Conservation (phyloP, 176 grass and related monocot species). For the Zizania latifolia region DNA sequence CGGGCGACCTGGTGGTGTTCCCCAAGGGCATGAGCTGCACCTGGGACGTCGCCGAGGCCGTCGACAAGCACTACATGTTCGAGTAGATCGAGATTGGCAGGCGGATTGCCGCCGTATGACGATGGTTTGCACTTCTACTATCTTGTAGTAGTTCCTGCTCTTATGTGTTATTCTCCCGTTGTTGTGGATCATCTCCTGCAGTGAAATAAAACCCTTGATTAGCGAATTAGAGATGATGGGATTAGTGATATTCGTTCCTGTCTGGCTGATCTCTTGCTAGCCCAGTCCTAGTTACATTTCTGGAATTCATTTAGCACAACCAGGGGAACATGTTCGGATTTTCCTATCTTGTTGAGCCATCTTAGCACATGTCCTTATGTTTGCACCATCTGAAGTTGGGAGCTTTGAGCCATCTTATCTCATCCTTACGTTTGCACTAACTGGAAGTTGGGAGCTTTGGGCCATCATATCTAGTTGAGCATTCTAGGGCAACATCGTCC, state of each 20-base stretch:
- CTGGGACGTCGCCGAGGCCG: constrained; percentile 83
- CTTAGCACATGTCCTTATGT: too few species aligned
- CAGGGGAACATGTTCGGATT: too few species aligned
- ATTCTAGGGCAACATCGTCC: too few species aligned
- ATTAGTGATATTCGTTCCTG: neutral
- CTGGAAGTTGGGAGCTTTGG: too few species aligned
- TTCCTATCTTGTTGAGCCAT: too few species aligned
- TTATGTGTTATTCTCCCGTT: neutral
- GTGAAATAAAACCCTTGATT: neutral
- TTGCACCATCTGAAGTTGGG: too few species aligned
- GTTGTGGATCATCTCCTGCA: neutral
- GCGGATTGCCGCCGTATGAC: neutral
- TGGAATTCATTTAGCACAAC: neutral
- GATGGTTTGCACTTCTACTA: neutral
- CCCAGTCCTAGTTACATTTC: neutral
- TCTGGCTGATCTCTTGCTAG: neutral
- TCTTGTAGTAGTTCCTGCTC: neutral
- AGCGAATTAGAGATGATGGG: neutral
- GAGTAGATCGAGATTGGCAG: constrained; percentile 30
- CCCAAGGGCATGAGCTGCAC: constrained; percentile 93
- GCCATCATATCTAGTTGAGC: too few species aligned
- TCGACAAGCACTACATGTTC: constrained; percentile 94
- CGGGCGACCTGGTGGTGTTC: constrained; percentile 90
- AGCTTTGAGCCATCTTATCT: too few species aligned
- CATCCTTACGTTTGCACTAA: too few species aligned